Conservation (phyloP, 805 yeast genomes). For the Debaryomyces hansenii region DNA sequence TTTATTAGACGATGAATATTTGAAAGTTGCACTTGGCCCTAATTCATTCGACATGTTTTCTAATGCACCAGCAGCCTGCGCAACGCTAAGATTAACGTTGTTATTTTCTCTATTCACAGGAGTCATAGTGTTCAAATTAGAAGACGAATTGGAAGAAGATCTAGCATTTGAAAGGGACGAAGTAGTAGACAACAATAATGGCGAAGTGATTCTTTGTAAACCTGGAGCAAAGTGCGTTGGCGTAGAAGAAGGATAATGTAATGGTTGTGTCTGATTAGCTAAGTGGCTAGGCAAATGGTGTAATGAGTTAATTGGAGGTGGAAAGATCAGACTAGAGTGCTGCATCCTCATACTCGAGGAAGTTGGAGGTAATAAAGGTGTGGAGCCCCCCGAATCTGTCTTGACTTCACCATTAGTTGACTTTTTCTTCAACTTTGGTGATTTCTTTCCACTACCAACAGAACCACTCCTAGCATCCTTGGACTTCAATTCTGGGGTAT, state of each 20-base stretch:
- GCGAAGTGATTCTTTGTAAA: conserved; percentile 62
- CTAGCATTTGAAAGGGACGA: conserved; percentile 44
- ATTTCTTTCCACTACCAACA: conserved; percentile 17
- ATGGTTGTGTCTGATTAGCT: conserved; percentile 46
- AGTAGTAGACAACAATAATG: conserved; percentile 56
- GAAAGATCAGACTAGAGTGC: conserved; percentile 6
- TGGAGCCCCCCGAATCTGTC: conserved; percentile 14
- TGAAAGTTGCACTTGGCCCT: conserved; percentile 45
- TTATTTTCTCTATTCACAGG: not conserved
- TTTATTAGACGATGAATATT: conserved; percentile 12
- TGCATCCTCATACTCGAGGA: conserved; percentile 3
- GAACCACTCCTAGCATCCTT: conserved; percentile 35
- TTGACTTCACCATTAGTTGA: conserved; percentile 5
- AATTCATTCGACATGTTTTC: conserved; percentile 44
- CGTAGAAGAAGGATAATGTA: conserved; percentile 66
- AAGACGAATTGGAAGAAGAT: conserved; percentile 11
- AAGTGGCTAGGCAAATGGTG: conserved; percentile 20
- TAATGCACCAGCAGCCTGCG: conserved; percentile 44
- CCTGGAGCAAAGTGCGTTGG: conserved; percentile 73
- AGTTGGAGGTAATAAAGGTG: conserved; percentile 30
- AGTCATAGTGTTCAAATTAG: not conserved
- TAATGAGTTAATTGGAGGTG: conserved; percentile 6
- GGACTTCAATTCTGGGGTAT: conserved; percentile 57
- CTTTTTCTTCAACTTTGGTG: conserved; percentile 22
- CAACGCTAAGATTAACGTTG: conserved; percentile 12